Evolutionary conservation across 257 asterid species (phyloP).

Genomic region (Forsythia viridissima): DNA sequence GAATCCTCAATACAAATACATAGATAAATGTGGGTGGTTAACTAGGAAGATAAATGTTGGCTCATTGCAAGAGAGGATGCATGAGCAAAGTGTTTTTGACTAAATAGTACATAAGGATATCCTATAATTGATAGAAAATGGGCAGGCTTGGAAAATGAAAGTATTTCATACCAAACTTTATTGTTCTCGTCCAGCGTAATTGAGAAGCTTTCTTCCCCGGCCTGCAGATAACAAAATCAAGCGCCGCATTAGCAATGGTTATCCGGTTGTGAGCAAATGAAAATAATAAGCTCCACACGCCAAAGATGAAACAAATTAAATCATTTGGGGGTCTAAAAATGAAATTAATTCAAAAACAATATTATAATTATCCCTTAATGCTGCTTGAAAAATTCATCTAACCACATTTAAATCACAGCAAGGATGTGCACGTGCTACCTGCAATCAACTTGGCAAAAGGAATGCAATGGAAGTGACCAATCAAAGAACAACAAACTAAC

Average conservation of each 20-base stretch:
- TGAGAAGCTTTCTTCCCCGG: constrained; percentile 97
- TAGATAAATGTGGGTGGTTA: background rate
- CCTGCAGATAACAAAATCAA: constrained; percentile 49
- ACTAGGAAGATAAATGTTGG: constrained; percentile 54
- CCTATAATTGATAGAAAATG: constrained; percentile 64
- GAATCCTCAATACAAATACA: background rate
- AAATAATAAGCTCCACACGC: background rate
- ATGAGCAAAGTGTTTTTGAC: constrained; percentile 80
- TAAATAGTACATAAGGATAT: constrained; percentile 76
- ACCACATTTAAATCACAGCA: background rate
- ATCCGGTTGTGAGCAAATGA: background rate
- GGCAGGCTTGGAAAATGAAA: constrained; percentile 87
- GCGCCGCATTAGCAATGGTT: background rate
- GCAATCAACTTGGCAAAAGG: background rate
- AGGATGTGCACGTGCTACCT: background rate
- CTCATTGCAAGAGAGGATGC: constrained; percentile 69
- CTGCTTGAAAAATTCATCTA: background rate
- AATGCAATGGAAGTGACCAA: background rate
- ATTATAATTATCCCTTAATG: background rate
- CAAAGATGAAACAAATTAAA: constrained; percentile 7
- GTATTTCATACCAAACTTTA: constrained; percentile 92
- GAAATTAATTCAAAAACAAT: background rate
- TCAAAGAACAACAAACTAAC: background rate
- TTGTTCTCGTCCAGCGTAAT: constrained; percentile 80
- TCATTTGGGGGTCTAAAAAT: background rate